Percentiles rank a stretch among this genome's conserved stretches.
phyloP scores from a whole-genome alignment of 768 basidiomycete species.

The Trametes cingulata region DNA sequence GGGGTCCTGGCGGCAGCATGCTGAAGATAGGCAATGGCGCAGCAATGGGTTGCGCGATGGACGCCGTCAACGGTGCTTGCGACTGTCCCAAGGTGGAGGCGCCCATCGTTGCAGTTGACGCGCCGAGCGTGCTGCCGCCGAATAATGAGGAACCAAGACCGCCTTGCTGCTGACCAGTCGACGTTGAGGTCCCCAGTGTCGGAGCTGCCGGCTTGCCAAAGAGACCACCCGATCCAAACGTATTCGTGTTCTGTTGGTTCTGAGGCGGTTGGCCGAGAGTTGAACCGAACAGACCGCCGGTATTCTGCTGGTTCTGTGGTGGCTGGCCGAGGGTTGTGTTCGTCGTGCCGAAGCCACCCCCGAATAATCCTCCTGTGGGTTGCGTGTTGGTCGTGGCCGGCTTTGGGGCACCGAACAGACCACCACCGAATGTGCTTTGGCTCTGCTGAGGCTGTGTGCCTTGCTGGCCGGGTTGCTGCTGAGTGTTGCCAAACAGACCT shows the following conservation, averaged over 20 bases:
- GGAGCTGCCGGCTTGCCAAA: constrained; percentile 57
- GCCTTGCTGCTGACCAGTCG: constrained; percentile 39
- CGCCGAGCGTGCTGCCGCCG: constrained; percentile 34
- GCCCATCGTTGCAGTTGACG: constrained; percentile 36
- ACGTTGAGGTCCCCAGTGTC: constrained; percentile 44
- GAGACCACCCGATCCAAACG: constrained; percentile 47
- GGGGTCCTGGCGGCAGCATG: constrained; percentile 73
- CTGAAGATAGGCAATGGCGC: constrained; percentile 72
- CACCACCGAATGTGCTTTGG: constrained; percentile 10
- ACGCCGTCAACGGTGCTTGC: constrained; percentile 68
- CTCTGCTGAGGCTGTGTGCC: constrained; percentile 23
- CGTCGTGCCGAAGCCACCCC: constrained; percentile 26
- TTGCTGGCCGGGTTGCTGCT: constrained; percentile 15
- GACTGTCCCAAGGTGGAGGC: constrained; percentile 41
- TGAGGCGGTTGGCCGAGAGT: constrained; percentile 45
- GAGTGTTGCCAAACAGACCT: constrained; percentile 24
- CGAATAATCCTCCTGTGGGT: constrained; percentile 29
- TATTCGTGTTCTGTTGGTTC: constrained; percentile 36
- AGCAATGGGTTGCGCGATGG: constrained; percentile 84
- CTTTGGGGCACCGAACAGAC: constrained; percentile 4
- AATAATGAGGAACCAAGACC: constrained; percentile 36
- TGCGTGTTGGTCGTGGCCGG: constrained; percentile 23
- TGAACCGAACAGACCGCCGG: constrained; percentile 33
- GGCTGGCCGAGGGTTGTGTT: constrained; percentile 37
- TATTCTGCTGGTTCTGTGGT: constrained; percentile 12